Percentiles rank a stretch among this genome's conserved stretches.
Conservation (phyloP, 148 eudicot species). For the Chenopodium quinoa region DNA sequence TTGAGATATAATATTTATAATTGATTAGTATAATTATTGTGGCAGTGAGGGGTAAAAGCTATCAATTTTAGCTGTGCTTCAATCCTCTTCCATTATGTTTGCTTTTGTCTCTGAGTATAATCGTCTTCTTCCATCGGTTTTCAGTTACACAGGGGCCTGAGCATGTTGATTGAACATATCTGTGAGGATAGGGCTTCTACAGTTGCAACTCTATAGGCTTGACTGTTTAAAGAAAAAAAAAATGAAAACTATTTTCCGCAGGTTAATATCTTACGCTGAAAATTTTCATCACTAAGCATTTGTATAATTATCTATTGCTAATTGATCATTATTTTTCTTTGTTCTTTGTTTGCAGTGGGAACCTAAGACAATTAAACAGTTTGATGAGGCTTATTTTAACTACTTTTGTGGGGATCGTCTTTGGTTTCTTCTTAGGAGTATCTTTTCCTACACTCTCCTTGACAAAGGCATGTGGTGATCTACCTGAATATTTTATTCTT, state of each 20-base stretch:
- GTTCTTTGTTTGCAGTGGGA: slow-evolving; percentile 30
- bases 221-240: slow-evolving; percentile 3
- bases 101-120: not conserved
- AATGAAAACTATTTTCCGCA: slow-evolving; percentile 33
- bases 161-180: slow-evolving; percentile 26
- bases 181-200: slow-evolving; percentile 15
- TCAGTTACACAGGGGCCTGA: not conserved
- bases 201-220: slow-evolving; percentile 9
- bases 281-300: not conserved
- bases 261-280: slow-evolving; percentile 21
- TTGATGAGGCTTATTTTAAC: slow-evolving; percentile 57
- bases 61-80: not conserved
- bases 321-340: not conserved
- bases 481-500: not conserved
- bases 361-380: slow-evolving; percentile 41
- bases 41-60: not conserved
- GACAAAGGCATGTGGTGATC: slow-evolving; percentile 44
- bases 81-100: not conserved
- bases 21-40: not conserved
- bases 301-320: not conserved
- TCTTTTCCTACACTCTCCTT: slow-evolving; percentile 57
- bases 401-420: slow-evolving; percentile 52
- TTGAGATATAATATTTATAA: not conserved
- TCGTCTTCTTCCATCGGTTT: not conserved
- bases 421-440: slow-evolving; percentile 72